Conservation (phyloP, 2,329 filamentous ascomycete species). For the Aspergillus persii region DNA sequence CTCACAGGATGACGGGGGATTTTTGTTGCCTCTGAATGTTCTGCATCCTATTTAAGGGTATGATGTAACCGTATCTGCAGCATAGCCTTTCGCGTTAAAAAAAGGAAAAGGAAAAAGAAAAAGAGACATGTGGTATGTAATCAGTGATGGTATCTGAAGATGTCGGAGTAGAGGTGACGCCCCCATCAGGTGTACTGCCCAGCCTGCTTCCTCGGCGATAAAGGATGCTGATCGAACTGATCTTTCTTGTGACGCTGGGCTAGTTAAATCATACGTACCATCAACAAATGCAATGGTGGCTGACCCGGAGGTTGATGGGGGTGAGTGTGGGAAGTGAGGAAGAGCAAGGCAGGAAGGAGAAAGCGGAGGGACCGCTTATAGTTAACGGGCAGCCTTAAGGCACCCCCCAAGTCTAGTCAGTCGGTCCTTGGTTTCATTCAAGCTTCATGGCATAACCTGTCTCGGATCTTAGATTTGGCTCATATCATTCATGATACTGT, state of each 20-base stretch:
- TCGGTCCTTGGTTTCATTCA: not conserved
- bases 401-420: not conserved
- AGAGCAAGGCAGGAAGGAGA: not conserved
- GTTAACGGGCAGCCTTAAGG: not conserved
- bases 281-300: not conserved
- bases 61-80: not conserved
- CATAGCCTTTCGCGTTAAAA: not conserved
- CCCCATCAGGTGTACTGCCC: not conserved
- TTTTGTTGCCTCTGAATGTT: not conserved
- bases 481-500: not conserved
- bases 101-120: too few species aligned
- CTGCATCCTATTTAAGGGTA: not conserved
- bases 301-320: not conserved
- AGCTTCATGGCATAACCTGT: not conserved
- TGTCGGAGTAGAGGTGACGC: not conserved
- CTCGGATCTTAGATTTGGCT: not conserved
- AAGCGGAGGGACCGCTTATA: not conserved
- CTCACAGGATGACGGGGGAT: not conserved
- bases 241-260: not conserved
- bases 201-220: not conserved
- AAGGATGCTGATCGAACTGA: not conserved
- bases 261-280: not conserved
- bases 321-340: not conserved
- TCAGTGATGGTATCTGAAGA: not conserved
- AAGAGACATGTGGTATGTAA: not conserved